These are phyloP conservation scores for Penicillium roqueforti DNA, from an alignment of 495 filamentous ascomycete species.

Conservation along the genomic window DNA sequence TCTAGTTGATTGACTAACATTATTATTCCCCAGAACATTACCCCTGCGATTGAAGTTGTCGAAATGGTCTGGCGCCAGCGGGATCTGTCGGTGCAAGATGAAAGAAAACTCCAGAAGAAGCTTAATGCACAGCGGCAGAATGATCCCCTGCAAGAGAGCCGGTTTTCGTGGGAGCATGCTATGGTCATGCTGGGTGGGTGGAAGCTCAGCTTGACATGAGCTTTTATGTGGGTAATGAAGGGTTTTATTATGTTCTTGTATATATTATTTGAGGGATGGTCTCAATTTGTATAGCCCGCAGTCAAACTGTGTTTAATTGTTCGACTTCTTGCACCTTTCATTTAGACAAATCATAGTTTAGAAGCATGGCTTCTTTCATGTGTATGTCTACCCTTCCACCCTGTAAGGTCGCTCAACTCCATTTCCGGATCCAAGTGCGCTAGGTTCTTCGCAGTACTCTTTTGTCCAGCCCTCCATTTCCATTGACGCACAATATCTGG, in stretches of 20 bases:
- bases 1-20: slow-evolving; percentile 12
- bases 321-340: neutral
- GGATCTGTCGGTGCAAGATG: slow-evolving; percentile 20
- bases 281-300: neutral
- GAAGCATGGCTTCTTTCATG: slow-evolving; percentile 15
- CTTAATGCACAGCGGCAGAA: neutral
- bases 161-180: slow-evolving; percentile 29
- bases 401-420: slow-evolving; percentile 19
- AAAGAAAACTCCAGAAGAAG: slow-evolving; percentile 18
- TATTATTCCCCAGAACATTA: slow-evolving; percentile 25
- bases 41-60: slow-evolving; percentile 28
- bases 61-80: slow-evolving; percentile 25
- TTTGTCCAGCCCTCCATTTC: slow-evolving; percentile 18
- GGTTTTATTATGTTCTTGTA: neutral
- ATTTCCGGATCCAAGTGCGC: slow-evolving; percentile 24
- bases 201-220: slow-evolving; percentile 26
- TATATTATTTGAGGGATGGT: neutral
- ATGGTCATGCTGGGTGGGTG: slow-evolving; percentile 29
- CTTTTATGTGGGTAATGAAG: neutral
- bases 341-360: neutral
- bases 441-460: slow-evolving; percentile 15
- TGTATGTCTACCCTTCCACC: slow-evolving; percentile 17
- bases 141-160: slow-evolving; percentile 11
- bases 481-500: slow-evolving; percentile 10
- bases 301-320: neutral